Percentiles rank a stretch among this genome's conserved stretches.
Conservation (phyloP, 208 protist species). For the Crithidia brevicula region DNA sequence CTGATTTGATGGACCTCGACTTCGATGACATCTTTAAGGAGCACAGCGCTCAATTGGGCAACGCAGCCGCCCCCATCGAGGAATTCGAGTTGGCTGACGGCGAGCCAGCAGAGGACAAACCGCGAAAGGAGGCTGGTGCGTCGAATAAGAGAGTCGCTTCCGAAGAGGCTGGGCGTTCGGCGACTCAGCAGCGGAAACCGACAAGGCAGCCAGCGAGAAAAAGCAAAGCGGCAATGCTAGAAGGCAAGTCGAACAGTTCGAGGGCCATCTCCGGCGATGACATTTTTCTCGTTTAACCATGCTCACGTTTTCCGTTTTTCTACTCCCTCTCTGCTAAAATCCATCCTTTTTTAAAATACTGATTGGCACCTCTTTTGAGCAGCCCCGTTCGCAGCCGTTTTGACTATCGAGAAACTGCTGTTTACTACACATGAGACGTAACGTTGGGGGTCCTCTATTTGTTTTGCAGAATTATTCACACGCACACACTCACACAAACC, state of each 20-base stretch:
- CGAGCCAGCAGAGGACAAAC: neutral
- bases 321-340: neutral
- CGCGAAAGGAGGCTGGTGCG: neutral
- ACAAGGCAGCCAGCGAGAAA: neutral
- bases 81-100: constrained; percentile 40
- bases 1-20: constrained; percentile 60
- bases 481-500: constrained; percentile 10
- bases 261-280: neutral
- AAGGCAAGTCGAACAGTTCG: neutral
- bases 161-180: neutral
- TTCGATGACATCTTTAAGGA: constrained; percentile 82
- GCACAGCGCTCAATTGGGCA: neutral
- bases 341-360: too few relatives aligned
- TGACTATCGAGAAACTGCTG: too few relatives aligned
- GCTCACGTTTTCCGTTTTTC: neutral
- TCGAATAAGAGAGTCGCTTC: neutral
- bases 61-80: constrained; percentile 13
- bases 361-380: too few relatives aligned
- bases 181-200: neutral
- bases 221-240: neutral
- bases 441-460: too few relatives aligned
- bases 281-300: constrained; percentile 14
- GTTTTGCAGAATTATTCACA: neutral
- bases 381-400: too few relatives aligned
- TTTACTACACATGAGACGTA: too few relatives aligned